Conservation (phyloP, 331 rosid species). For the Rosa hybrid region DNA sequence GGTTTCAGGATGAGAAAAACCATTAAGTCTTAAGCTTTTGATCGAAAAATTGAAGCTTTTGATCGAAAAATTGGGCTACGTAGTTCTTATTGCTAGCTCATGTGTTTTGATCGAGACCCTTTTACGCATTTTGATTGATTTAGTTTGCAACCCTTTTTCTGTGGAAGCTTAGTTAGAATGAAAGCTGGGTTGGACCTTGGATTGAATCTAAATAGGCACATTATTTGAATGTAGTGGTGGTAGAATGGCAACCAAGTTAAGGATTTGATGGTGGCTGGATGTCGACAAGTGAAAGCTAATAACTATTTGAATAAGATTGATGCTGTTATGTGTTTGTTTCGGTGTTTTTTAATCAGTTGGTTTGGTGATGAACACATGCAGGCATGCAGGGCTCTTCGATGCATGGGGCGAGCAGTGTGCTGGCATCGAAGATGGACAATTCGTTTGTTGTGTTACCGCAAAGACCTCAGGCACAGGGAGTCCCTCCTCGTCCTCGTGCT, state of each 20-base stretch:
- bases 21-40: not conserved
- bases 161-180: not conserved
- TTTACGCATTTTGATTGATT: not conserved
- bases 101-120: not conserved
- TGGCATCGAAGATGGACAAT: slow-evolving; percentile 82
- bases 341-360: not conserved
- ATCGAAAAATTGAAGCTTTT: not conserved
- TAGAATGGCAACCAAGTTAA: not conserved
- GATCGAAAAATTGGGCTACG: not conserved
- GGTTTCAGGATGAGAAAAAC: not conserved
- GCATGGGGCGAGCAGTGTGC: slow-evolving; percentile 76
- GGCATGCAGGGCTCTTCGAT: slow-evolving; percentile 87
- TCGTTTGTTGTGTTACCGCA: slow-evolving; percentile 87
- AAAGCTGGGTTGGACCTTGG: not conserved
- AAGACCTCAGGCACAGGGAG: slow-evolving; percentile 61
- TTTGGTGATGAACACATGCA: slow-evolving; percentile 41
- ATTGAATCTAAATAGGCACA: not conserved
- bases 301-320: not conserved
- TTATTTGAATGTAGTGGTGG: not conserved
- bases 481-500: slow-evolving; percentile 65
- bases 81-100: not conserved
- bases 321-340: not conserved
- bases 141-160: not conserved
- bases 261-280: not conserved
- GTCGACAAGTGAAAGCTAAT: not conserved